A percentile compares a stretch with the other conserved stretches of the same genome.
Evolutionary conservation across 805 yeast genomes (phyloP).

Genomic region (Myxozyma nipponensis): DNA sequence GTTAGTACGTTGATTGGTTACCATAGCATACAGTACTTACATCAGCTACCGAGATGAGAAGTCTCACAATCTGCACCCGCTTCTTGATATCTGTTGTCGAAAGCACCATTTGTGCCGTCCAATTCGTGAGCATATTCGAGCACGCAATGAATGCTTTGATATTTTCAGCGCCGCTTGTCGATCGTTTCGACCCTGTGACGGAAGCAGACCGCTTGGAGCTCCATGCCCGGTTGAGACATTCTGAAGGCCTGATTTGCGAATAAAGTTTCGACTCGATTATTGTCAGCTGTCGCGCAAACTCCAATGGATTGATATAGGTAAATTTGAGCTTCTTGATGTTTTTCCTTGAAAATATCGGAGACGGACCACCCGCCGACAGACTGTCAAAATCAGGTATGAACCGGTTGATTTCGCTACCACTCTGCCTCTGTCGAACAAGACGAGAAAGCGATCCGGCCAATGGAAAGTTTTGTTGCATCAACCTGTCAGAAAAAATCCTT

Average conservation of each 20-base stretch:
- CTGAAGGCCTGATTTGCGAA: slow-evolving; percentile 62
- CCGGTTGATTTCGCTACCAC: slow-evolving; percentile 12
- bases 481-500: slow-evolving; percentile 11
- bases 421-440: slow-evolving; percentile 38
- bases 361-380: slow-evolving; percentile 27
- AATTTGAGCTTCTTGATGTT: slow-evolving; percentile 37
- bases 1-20: background rate
- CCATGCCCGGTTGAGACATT: slow-evolving; percentile 41
- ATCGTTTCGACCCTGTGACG: background rate
- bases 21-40: slow-evolving; percentile 26
- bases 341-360: slow-evolving; percentile 32
- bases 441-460: slow-evolving; percentile 35
- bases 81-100: slow-evolving; percentile 57
- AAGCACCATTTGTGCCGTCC: slow-evolving; percentile 72
- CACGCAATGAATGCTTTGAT: slow-evolving; percentile 56
- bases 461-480: slow-evolving; percentile 20
- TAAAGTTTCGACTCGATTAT: slow-evolving; percentile 67
- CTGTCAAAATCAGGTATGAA: slow-evolving; percentile 5
- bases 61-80: slow-evolving; percentile 65
- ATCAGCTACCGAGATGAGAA: slow-evolving; percentile 75
- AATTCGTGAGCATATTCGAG: slow-evolving; percentile 79
- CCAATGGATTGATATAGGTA: slow-evolving; percentile 64
- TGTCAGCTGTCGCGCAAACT: slow-evolving; percentile 80
- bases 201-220: slow-evolving; percentile 7
- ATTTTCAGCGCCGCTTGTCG: slow-evolving; percentile 37